Evolutionary conservation across 495 filamentous ascomycete species (phyloP), one percentile per base, ranked within the genome.

Genomic region (Chaetomium cochliodes): DNA sequence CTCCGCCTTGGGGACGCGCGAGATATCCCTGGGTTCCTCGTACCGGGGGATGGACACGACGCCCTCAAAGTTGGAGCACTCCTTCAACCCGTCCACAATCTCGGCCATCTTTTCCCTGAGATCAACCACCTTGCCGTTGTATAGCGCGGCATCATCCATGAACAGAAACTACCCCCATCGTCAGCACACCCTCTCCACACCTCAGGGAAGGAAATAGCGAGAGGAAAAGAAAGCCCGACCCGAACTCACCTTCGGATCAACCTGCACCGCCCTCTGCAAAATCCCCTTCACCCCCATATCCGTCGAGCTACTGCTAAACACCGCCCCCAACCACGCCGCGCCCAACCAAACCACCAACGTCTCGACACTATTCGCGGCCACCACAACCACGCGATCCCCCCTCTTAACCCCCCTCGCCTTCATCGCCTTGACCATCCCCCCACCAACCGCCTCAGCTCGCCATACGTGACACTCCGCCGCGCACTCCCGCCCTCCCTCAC

Each of bases 251-350:
- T 82, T 81, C 39, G 89, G 91, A 70, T 86, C 79, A 46, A 92
- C 84, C 77, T 93, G 90, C 52, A 86, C 73, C 58, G 90, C 74
- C 26, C 91, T 79, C 74, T 93, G 88, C 67, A 94, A 70, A 12
- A 94, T 85, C 0, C 90, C 91, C 68, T 87, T 86, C 41, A 86
- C 84, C 0, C 90, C 90, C 82, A 91, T 93, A 78, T 94, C 91
- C 1, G 90, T 93, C 28, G 86, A 89, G 52, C 82, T 85, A 53
- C 84, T 87, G 42, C 83, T 87, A 69, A 92, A 91, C 20, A 94
- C 73, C 16, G 81, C 90, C 0, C 91, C 91, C 16, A 92, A 67
- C 70, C 86, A 84, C 9, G 80, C 80, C 0, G 85, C 80, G 2
- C 87, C 90, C 56, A 90, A 73, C 66, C 87, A 87, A 20, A 92